Base-by-base conservation (phyloP, 345 rosid genomes). In the Populus ilicifolia region DNA sequence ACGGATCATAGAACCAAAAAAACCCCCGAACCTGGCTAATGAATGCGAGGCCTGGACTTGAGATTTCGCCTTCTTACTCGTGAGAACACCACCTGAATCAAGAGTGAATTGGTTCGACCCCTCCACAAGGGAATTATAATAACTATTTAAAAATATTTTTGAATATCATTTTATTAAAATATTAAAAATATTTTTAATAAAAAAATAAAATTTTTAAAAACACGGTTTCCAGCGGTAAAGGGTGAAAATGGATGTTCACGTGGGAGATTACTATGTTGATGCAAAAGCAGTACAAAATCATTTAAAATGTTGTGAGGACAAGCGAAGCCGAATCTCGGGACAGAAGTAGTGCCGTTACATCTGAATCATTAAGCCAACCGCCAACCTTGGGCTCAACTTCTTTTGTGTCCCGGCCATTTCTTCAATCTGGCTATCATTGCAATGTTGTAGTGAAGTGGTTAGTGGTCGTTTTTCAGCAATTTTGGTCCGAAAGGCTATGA, bases 331-430 rank as follows among this genome's bases (percentile, higher is more conserved):
- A 38, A 52, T 67, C 68, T 76, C n/a, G 69, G 54, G 27, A 27
- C 29, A n/a, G 69, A 59, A 14, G 10, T 41, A 29, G 61, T 41
- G 73, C 16, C 16, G 72, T 56, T 23, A 11, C 27, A 20, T 68
- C 54, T 36, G 67, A 52, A 69, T 69, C 59, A 69, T 69, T 39
- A 12, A 33, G 39, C 25, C 78, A 68, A 36, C 66, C 67, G 39
- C 25, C 73, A 68, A 52, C 66, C 67, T 13, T 69, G 56, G 79
- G 69, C 74, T 56, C 59, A 16, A 13, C 10, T 43, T 27, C 29
- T 29, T 20, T 23, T 7, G 6, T 2, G 43, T 41, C 8, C 8
- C 39, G 16, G 69, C 69, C 8, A 16, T 20, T 63, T 67, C 18
- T 67, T 67, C 71, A 38, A 38, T 21, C 38, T 20, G 50, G 16